Conservation (phyloP, 805 yeast species). For the Sugiyamaella smithiae region DNA sequence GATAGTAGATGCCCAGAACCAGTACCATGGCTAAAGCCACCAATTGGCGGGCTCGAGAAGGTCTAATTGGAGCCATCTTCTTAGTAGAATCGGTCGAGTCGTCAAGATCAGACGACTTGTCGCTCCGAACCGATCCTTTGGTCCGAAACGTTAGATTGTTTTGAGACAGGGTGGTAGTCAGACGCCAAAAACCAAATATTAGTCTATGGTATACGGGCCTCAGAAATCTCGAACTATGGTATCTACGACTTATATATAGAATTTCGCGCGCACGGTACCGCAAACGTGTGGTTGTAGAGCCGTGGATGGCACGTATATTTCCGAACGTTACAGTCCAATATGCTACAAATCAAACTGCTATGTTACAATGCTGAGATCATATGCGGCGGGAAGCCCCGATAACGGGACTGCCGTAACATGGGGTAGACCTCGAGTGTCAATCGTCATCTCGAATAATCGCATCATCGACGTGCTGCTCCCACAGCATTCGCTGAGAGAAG, state of each 20-base stretch:
- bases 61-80: conserved; percentile 10
- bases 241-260: background rate
- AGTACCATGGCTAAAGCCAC: background rate
- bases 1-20: conserved; percentile 1
- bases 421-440: background rate
- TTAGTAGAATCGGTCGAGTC: background rate
- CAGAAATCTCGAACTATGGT: background rate
- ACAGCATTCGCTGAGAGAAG: conserved; percentile 24
- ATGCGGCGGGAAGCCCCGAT: background rate
- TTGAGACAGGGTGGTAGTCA: background rate
- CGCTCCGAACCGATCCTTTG: conserved; percentile 1
- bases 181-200: too few relatives aligned
- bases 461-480: conserved; percentile 15
- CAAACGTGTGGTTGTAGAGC: background rate
- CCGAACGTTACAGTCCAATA: conserved; percentile 6
- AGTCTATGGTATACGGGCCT: background rate
- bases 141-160: conserved; percentile 1
- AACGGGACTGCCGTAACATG: background rate
- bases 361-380: conserved; percentile 1
- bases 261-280: background rate
- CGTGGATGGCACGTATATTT: conserved; percentile 5
- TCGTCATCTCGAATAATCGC: background rate
- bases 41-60: conserved; percentile 12
- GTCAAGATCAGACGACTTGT: background rate
- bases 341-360: background rate